Evolutionary conservation across 2,329 filamentous ascomycete genomes (phyloP), one percentile per base, ranked within the genome.

Genomic region (Aureobasidium sp.): DNA sequence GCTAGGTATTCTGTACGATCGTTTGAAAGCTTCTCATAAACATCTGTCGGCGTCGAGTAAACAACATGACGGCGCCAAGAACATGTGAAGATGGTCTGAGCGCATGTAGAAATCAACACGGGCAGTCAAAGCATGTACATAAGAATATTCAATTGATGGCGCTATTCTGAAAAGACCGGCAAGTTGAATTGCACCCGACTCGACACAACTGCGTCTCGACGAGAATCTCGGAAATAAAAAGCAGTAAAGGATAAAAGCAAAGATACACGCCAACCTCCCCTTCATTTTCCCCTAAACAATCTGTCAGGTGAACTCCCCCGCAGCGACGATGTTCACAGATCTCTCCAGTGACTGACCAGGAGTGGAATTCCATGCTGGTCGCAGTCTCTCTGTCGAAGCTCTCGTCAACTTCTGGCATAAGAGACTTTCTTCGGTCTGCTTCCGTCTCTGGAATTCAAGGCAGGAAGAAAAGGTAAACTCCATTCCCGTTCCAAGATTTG

Each of bases 41-140:
- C n/a, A n/a, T 34, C 16, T 50, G 25, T 50, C 35, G 24, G 40
- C 24, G 16, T 27, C 10, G 17, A 6, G 35, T 50, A 50, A 50
- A 50, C 47, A 50, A 39, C 27, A 30, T 50, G 47, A 50, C 47
- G 27, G 32, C 37, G 47, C 47, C 47, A 50, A 50, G 47, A 40
- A 34, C 34, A 49, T 49, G 45, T 49, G 45, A 49, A 49, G 6
- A 21, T 49, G 44, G 32, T 11, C 34, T 16, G 14, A 29, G 34
- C 45, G n/a, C 34, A 7, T n/a, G n/a, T n/a, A n/a, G n/a, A n/a
- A n/a, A n/a, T n/a, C n/a, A n/a, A n/a, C n/a, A n/a, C n/a, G n/a
- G n/a, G n/a, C n/a, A n/a, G n/a, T n/a, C n/a, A n/a, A n/a, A n/a
- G n/a, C n/a, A n/a, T n/a, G n/a, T n/a, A n/a, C n/a, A n/a, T n/a